Base-by-base conservation (phyloP, 1,284 basidiomycete species). In the Takashimella tepidaria region DNA sequence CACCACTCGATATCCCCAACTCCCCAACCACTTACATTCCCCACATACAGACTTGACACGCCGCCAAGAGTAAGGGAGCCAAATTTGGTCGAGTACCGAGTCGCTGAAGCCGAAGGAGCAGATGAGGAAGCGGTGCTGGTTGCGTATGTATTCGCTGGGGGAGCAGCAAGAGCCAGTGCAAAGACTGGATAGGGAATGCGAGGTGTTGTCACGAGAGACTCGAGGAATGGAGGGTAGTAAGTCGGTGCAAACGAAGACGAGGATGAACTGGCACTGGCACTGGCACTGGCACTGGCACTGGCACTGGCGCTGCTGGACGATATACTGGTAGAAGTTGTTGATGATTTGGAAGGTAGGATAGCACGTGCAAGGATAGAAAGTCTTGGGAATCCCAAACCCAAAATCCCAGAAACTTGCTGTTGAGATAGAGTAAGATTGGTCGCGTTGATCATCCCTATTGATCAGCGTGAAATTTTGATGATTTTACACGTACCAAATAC, bases 381-480 rank as follows among this genome's bases (percentile, higher is more conserved):
- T 20, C 76, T 59, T 0, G 76, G 72, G 52, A 77, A 77, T 5
- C 76, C 76, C 1, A 78, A 54, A 4, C 76, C 76, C 4, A 76
- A 44, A 22, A 78, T 67, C 2, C 76, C 76, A 4, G 73, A 72
- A 19, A 76, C 68, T 19, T 68, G 65, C 55, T 77, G 70, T 2
- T 58, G 54, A 1, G 61, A 51, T 27, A 76, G 55, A 1, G 74
- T 73, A 31, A 77, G 60, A 44, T 73, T 77, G 20, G 76, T 77
- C 20, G 62, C 27, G 50, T 68, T 71, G 59, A 75, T 64, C 20
- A 75, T 16, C 5, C 72, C 70, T 57, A 53, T 3, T 13, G 12
- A 31, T 46, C 41, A 53, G 25, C 37, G 21, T 20, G 13, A 19
- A 40, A 26, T 12, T 27, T 20, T 5, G 24, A 4, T 11, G 4